Conservation (phyloP, 1,284 basidiomycete species). For the Wallemia hederae region DNA sequence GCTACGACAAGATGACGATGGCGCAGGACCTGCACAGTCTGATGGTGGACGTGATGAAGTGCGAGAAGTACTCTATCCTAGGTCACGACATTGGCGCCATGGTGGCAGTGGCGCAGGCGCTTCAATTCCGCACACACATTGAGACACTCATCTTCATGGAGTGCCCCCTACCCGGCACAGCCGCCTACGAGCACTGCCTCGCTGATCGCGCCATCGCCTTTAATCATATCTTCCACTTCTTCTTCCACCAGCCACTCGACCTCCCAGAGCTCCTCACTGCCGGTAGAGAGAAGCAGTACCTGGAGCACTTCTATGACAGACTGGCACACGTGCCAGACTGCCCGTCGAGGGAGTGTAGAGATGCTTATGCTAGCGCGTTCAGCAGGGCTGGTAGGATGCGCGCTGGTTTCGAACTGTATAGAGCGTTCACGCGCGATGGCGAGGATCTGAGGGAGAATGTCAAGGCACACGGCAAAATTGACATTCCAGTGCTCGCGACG, state of each 20-base stretch:
- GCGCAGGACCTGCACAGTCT: slow-evolving; percentile 7
- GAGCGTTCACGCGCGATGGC: slow-evolving; percentile 8
- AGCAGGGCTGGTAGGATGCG: slow-evolving; percentile 7
- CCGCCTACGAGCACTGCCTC: slow-evolving; percentile 6
- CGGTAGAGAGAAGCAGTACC: slow-evolving; percentile 9
- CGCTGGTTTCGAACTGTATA: slow-evolving; percentile 9
- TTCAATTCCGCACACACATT: slow-evolving; percentile 7
- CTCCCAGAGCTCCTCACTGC: slow-evolving; percentile 9
- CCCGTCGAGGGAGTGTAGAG: neutral
- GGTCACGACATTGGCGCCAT: slow-evolving; percentile 10
- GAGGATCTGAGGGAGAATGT: slow-evolving; percentile 6
- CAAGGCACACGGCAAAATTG: slow-evolving; percentile 4
- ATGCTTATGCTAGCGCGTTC: neutral
- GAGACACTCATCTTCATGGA: slow-evolving; percentile 7
- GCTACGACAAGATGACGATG: slow-evolving; percentile 10
- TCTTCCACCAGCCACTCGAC: slow-evolving; percentile 9
- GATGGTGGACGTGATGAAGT: slow-evolving; percentile 6
- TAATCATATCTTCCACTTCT: slow-evolving; percentile 9
- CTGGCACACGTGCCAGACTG: slow-evolving; percentile 6
- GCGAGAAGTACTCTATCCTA: slow-evolving; percentile 6
- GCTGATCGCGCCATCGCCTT: slow-evolving; percentile 5
- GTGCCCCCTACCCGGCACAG: slow-evolving; percentile 7
- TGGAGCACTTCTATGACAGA: slow-evolving; percentile 8
- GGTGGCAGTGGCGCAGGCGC: slow-evolving; percentile 8
- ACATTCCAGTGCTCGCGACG: slow-evolving; percentile 7